Conservation (phyloP, 805 yeast species). For the Monosporozyma solicola region DNA sequence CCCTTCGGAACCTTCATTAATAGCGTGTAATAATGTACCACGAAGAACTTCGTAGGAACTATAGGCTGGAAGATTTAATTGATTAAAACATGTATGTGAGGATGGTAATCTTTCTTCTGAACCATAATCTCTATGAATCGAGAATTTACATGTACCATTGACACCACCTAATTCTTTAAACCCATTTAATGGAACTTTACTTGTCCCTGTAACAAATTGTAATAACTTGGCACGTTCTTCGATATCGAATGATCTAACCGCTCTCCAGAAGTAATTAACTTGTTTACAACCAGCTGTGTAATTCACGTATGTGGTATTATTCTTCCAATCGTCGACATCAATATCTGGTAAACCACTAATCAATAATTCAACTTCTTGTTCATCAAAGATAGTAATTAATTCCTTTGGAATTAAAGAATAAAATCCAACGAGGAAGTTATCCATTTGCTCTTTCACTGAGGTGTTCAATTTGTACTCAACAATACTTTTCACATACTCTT, state of each 20-base stretch:
- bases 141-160: conserved; percentile 75
- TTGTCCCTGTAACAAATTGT: conserved; percentile 96
- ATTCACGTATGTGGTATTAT: conserved; percentile 70
- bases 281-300: conserved; percentile 78
- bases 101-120: conserved; percentile 81
- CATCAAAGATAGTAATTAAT: conserved; percentile 79
- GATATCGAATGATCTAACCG: conserved; percentile 84
- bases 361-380: conserved; percentile 86
- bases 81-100: conserved; percentile 96
- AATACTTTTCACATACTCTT: conserved; percentile 75
- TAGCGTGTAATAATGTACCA: conserved; percentile 70
- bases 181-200: conserved; percentile 92
- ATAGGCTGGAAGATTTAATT: conserved; percentile 87
- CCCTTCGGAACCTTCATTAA: conserved; percentile 93
- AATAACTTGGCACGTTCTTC: conserved; percentile 91
- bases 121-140: conserved; percentile 85
- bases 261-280: conserved; percentile 96
- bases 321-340: conserved; percentile 93
- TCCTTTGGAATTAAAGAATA: conserved; percentile 83
- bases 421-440: conserved; percentile 76
- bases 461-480: conserved; percentile 80
- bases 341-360: conserved; percentile 94
- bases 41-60: conserved; percentile 80
- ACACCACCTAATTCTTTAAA: conserved; percentile 85
- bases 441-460: conserved; percentile 82